A percentile compares a stretch with the other conserved stretches of the same genome.
These are phyloP conservation scores for Cladobotryum mycophilum DNA, from an alignment of 2,329 filamentous ascomycete genomes.

Conservation along the genomic window DNA sequence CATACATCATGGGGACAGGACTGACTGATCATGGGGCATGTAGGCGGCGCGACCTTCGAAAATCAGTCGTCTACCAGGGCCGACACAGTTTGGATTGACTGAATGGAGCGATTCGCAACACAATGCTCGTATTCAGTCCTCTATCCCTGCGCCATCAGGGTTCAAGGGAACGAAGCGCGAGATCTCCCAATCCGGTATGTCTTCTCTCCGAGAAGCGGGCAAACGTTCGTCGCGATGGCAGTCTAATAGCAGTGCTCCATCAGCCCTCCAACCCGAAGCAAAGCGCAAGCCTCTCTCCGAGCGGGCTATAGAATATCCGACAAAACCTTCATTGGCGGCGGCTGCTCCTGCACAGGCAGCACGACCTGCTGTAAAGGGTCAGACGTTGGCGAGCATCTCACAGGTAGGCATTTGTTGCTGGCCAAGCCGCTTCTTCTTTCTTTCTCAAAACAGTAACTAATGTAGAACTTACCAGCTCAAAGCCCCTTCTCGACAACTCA, in stretches of 20 bases:
- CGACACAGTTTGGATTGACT: conserved; percentile 31
- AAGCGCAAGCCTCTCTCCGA: conserved; percentile 57
- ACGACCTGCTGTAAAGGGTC: conserved; percentile 40
- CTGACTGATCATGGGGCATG: not conserved
- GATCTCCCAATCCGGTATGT: conserved; percentile 38
- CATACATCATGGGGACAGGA: no score
- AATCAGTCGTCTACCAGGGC: conserved; percentile 27
- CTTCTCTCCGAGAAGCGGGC: not conserved
- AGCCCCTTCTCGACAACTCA: conserved; percentile 35
- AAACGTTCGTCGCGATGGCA: not conserved
- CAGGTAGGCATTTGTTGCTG: conserved; percentile 20
- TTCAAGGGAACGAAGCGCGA: conserved; percentile 46
- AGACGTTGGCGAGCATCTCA: conserved; percentile 30
- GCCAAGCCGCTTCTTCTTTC: not conserved
- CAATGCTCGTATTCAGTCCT: conserved; percentile 45
- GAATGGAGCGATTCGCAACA: conserved; percentile 56
- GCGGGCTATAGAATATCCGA: conserved; percentile 45
- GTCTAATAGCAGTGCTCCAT: conserved; percentile 4
- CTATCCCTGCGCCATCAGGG: conserved; percentile 34
- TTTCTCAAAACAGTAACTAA: not conserved
- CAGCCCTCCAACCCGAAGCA: conserved; percentile 48
- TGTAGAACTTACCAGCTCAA: conserved; percentile 24
- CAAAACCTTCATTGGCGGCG: conserved; percentile 26
- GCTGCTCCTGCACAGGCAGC: conserved; percentile 34
- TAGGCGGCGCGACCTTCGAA: conserved; percentile 26